These are phyloP conservation scores for Fagopyrum esculentum DNA, from an alignment of 148 eudicot genomes.

Conservation along the genomic window DNA sequence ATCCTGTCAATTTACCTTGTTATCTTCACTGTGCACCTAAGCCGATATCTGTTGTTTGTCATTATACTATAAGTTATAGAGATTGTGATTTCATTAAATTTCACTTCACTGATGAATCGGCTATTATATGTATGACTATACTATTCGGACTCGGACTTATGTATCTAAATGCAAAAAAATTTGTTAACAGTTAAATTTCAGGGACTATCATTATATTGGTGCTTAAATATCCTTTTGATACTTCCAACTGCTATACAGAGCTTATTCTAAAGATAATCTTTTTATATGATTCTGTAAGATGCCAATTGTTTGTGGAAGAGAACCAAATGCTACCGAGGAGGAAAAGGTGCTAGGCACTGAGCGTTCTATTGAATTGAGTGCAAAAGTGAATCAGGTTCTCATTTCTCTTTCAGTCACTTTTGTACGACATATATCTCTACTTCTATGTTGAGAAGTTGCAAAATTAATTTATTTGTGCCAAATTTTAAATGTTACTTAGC, in stretches of 20 bases:
- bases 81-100: not conserved
- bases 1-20: conserved; percentile 5
- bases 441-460: not conserved
- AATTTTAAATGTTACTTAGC: conserved; percentile 3
- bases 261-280: not conserved
- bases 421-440: not conserved
- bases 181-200: not conserved
- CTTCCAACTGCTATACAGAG: not conserved
- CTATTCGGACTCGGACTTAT: not conserved
- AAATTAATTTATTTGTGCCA: not conserved
- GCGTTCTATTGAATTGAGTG: conserved; percentile 85
- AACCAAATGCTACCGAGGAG: conserved; percentile 72
- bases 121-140: not conserved
- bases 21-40: not conserved
- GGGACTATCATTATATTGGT: not conserved
- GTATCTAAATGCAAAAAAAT: not conserved
- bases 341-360: conserved; percentile 59
- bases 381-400: conserved; percentile 88
- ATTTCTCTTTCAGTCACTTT: not conserved
- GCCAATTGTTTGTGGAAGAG: conserved; percentile 85
- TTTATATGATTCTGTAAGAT: conserved; percentile 31
- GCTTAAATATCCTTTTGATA: not conserved
- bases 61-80: not conserved
- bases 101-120: not conserved
- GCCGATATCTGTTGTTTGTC: not conserved